A percentile compares a stretch with the other conserved stretches of the same genome.
phyloP scores from a whole-genome alignment of 1,284 basidiomycete species.

The Rhodotorula glutinis region DNA sequence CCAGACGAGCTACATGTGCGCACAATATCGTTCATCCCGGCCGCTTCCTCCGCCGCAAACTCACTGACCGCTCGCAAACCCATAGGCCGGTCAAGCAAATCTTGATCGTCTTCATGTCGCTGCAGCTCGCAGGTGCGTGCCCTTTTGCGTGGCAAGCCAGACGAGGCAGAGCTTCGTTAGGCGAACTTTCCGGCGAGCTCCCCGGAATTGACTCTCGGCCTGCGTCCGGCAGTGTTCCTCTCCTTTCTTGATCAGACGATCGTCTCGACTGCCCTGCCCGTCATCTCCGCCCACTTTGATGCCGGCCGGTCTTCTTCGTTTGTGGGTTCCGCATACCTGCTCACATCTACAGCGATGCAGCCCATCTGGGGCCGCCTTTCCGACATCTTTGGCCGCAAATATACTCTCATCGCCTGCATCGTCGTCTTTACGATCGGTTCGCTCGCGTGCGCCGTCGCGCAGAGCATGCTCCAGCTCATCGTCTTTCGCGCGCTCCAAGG shows the following conservation, averaged over 20 bases:
- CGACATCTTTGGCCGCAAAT: slow-evolving; percentile 72
- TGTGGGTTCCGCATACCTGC: slow-evolving; percentile 65
- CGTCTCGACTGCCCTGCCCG: slow-evolving; percentile 46
- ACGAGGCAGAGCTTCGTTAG: not conserved
- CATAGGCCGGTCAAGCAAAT: slow-evolving; percentile 7
- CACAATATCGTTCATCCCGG: not conserved
- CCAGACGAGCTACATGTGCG: slow-evolving; percentile 44
- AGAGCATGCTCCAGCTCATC: slow-evolving; percentile 66
- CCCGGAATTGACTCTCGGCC: not conserved
- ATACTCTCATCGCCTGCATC: slow-evolving; percentile 54
- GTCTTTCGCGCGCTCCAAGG: slow-evolving; percentile 66
- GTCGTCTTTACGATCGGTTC: slow-evolving; percentile 56
- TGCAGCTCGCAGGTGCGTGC: slow-evolving; percentile 42
- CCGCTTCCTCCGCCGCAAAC: not conserved
- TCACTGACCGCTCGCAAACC: not conserved
- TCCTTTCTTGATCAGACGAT: slow-evolving; percentile 62
- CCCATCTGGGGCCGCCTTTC: slow-evolving; percentile 64
- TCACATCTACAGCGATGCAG: slow-evolving; percentile 66
- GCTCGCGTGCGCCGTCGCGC: slow-evolving; percentile 58
- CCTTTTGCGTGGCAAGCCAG: not conserved
- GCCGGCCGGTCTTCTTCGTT: slow-evolving; percentile 65
- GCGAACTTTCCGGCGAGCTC: no score
- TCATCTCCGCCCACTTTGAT: slow-evolving; percentile 63
- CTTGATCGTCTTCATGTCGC: slow-evolving; percentile 27
- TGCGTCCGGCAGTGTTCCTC: slow-evolving; percentile 48